Percentiles rank a stretch among this genome's conserved stretches.
Conservation (phyloP, 176 grass and related monocot genomes). For the Eleusine coracana region DNA sequence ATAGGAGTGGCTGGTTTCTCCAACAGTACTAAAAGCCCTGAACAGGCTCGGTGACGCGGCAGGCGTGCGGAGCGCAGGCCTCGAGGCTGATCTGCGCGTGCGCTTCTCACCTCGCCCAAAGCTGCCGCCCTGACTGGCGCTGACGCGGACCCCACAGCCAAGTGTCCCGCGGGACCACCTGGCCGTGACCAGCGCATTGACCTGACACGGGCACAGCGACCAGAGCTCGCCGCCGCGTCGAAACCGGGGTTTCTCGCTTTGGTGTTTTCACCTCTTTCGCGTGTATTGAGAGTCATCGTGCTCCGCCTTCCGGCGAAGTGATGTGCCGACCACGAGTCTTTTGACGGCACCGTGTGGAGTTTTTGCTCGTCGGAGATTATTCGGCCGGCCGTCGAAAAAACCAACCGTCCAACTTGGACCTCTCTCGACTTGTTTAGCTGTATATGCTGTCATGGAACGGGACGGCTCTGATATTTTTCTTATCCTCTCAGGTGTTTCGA, state of each 20-base stretch:
- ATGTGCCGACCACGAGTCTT: not conserved
- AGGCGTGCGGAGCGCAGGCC: not conserved
- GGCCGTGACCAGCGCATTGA: not conserved
- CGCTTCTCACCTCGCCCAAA: slow-evolving; percentile 45
- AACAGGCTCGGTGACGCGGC: not conserved
- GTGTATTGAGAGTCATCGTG: too few relatives aligned
- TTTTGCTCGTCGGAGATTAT: not conserved
- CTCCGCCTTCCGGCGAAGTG: not conserved
- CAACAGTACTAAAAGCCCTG: accelerated
- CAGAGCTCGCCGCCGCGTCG: too few relatives aligned
- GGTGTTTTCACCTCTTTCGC: not conserved
- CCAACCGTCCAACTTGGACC: too few relatives aligned
- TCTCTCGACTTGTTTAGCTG: not conserved
- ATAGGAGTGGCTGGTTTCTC: accelerated
- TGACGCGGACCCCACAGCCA: too few relatives aligned
- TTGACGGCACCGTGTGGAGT: not conserved
- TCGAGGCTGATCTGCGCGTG: slow-evolving; percentile 34
- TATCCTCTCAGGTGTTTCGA: not conserved
- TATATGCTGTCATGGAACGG: not conserved
- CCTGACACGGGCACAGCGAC: not conserved
- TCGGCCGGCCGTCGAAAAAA: not conserved
- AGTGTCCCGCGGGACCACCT: slow-evolving; percentile 6
- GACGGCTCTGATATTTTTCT: not conserved
- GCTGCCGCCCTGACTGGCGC: not conserved
- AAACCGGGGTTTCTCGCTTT: not conserved